phyloP scores from a whole-genome alignment of 2,329 filamentous ascomycete species.

The Fusarium miscanthi region DNA sequence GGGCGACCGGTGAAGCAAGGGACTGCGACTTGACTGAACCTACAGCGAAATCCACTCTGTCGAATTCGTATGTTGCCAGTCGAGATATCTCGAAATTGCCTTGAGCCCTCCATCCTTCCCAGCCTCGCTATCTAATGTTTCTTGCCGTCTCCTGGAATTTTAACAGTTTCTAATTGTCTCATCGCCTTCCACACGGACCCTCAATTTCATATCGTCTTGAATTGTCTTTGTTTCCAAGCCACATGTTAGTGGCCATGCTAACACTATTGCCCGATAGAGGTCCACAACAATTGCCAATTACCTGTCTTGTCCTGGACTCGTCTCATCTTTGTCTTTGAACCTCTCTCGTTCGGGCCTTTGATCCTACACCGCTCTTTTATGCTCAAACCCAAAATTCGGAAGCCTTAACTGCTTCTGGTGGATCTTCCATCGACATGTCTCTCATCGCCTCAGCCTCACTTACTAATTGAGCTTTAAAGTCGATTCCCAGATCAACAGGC shows the following conservation, averaged over 20 bases:
- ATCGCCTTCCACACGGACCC: conserved; percentile 16
- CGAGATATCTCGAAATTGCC: background rate
- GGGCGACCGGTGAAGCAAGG: conserved; percentile 43
- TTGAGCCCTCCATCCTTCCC: conserved; percentile 5
- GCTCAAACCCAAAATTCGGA: conserved; percentile 35
- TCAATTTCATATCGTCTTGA: conserved; percentile 9
- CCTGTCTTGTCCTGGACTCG: conserved; percentile 37
- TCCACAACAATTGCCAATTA: conserved; percentile 32
- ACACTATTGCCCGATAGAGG: conserved; percentile 10
- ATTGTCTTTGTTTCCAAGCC: conserved; percentile 39
- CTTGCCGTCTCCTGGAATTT: conserved; percentile 17
- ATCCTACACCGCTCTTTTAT: conserved; percentile 45
- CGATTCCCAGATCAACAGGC: conserved; percentile 23
- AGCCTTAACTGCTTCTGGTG: conserved; percentile 28
- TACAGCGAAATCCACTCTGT: background rate
- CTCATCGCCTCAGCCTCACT: conserved; percentile 22
- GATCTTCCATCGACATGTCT: conserved; percentile 35
- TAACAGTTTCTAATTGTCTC: conserved; percentile 33
- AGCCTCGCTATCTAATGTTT: conserved; percentile 17
- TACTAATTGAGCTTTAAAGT: conserved; percentile 15
- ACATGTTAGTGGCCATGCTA: conserved; percentile 31
- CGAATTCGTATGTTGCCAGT: background rate
- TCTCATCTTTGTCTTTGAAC: conserved; percentile 37
- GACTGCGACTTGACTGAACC: conserved; percentile 30
- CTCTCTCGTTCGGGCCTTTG: conserved; percentile 33